Evolutionary conservation across 305 asterid genomes (phyloP).

Genomic region (Fraxinus albicans): DNA sequence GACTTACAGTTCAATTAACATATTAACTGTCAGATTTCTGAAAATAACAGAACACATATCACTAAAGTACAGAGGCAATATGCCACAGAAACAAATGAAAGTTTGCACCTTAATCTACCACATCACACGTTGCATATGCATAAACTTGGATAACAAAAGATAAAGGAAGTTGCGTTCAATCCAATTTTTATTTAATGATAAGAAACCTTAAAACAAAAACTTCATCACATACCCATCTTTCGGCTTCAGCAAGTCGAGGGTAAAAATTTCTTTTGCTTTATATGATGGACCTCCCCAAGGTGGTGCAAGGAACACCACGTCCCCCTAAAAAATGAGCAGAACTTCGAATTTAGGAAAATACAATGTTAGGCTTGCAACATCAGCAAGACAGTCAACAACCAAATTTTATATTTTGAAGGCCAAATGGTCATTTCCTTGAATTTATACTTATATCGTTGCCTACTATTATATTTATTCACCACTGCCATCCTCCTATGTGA

Average conservation of each 20-base stretch:
- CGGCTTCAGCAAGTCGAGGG: constrained; percentile 76
- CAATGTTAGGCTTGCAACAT: background rate
- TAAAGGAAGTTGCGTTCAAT: background rate
- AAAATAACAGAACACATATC: too few relatives aligned
- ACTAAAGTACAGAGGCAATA: background rate
- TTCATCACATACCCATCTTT: constrained; percentile 65
- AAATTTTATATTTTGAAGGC: background rate
- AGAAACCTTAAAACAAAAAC: constrained; percentile 1
- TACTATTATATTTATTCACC: background rate
- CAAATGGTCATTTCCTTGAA: background rate
- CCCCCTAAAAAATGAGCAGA: constrained; percentile 56
- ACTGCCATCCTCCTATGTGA: background rate
- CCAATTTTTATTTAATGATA: background rate
- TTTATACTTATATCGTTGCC: background rate
- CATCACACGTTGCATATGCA: background rate
- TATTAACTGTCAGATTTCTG: background rate
- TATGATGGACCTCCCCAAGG: constrained; percentile 99
- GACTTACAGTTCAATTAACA: background rate
- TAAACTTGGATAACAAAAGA: background rate
- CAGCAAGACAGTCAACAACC: background rate
- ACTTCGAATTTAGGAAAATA: constrained; percentile 21
- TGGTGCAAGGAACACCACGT: constrained; percentile 80
- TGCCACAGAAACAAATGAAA: background rate
- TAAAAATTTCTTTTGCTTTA: constrained; percentile 40
- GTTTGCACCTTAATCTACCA: background rate